A percentile compares a stretch with the other conserved stretches of the same genome.
Evolutionary conservation across 1,284 basidiomycete species (phyloP).

Genomic region (Tylopilus orsonianus): DNA sequence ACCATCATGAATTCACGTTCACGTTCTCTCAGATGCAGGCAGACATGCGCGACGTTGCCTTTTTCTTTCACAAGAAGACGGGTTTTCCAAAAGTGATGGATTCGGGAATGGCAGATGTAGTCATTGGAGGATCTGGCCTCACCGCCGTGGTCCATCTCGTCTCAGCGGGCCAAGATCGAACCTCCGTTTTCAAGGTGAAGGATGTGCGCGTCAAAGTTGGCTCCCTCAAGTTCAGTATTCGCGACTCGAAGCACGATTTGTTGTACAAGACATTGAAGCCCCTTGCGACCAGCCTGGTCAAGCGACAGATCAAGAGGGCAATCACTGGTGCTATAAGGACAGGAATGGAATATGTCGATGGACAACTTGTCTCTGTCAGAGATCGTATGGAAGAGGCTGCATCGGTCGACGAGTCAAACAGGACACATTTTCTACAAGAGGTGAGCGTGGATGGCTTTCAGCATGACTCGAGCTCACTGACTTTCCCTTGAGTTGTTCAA

Average conservation of each 20-base stretch:
- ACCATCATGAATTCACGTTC: conserved; percentile 70
- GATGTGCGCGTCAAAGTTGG: conserved; percentile 80
- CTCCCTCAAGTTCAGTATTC: conserved; percentile 86
- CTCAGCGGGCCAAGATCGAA: conserved; percentile 61
- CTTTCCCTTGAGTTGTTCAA: conserved; percentile 52
- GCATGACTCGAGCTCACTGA: not conserved
- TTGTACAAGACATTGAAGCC: conserved; percentile 83
- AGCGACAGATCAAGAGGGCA: conserved; percentile 88
- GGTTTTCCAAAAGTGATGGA: conserved; percentile 83
- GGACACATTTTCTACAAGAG: conserved; percentile 67
- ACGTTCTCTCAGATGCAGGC: conserved; percentile 86
- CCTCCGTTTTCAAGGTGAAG: conserved; percentile 79
- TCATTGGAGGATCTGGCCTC: conserved; percentile 80
- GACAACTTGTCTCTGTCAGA: conserved; percentile 80
- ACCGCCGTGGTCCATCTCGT: conserved; percentile 64
- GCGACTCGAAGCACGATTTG: conserved; percentile 89
- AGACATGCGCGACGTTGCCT: conserved; percentile 91
- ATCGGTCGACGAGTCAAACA: conserved; percentile 47
- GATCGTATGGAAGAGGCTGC: conserved; percentile 76
- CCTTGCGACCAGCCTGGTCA: conserved; percentile 79
- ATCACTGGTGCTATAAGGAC: conserved; percentile 76
- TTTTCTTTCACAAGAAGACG: conserved; percentile 79
- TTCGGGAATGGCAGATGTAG: conserved; percentile 89
- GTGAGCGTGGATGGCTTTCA: conserved; percentile 33
- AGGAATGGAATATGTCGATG: conserved; percentile 83